These are phyloP conservation scores for Coriolopsis trogii DNA, from an alignment of 1,284 basidiomycete genomes.

Conservation along the genomic window DNA sequence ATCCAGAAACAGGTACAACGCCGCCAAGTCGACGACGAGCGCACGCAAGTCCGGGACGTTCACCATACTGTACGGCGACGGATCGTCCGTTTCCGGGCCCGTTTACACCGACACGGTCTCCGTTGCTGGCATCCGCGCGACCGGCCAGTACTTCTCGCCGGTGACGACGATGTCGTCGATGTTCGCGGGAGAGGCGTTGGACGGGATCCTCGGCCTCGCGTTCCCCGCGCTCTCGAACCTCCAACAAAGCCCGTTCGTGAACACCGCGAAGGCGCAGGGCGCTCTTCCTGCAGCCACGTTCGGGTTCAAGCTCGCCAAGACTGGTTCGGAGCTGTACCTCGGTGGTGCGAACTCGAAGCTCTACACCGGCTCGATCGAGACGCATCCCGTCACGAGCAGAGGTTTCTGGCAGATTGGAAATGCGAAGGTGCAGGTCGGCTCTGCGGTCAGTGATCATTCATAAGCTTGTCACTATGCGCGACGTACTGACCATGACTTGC, in stretches of 20 bases:
- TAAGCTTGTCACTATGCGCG: background rate
- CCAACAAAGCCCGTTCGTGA: conserved; percentile 22
- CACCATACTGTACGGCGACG: conserved; percentile 47
- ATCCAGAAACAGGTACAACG: conserved; percentile 25
- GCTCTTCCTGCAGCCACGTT: conserved; percentile 33
- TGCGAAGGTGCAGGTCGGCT: conserved; percentile 25
- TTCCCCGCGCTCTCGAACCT: conserved; percentile 27
- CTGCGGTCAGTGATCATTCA: conserved; percentile 16
- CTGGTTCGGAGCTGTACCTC: conserved; percentile 54
- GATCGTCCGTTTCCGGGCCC: conserved; percentile 44
- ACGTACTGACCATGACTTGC: background rate
- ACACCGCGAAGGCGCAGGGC: conserved; percentile 19
- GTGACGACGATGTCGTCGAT: conserved; percentile 26
- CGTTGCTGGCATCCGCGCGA: conserved; percentile 28
- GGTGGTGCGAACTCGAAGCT: conserved; percentile 46
- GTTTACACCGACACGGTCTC: conserved; percentile 46
- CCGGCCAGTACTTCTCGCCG: conserved; percentile 29
- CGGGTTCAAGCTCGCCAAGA: conserved; percentile 48
- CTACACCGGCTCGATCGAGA: conserved; percentile 45
- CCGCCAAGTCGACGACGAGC: conserved; percentile 16
- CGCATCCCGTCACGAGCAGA: conserved; percentile 32
- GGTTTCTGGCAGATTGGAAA: conserved; percentile 34
- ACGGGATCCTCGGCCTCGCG: conserved; percentile 34
- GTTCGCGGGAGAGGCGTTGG: conserved; percentile 24
- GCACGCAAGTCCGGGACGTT: conserved; percentile 32